Percentiles rank a stretch among this genome's conserved stretches.
phyloP scores from a whole-genome alignment of 257 asterid species.

The Coffea canephora region DNA sequence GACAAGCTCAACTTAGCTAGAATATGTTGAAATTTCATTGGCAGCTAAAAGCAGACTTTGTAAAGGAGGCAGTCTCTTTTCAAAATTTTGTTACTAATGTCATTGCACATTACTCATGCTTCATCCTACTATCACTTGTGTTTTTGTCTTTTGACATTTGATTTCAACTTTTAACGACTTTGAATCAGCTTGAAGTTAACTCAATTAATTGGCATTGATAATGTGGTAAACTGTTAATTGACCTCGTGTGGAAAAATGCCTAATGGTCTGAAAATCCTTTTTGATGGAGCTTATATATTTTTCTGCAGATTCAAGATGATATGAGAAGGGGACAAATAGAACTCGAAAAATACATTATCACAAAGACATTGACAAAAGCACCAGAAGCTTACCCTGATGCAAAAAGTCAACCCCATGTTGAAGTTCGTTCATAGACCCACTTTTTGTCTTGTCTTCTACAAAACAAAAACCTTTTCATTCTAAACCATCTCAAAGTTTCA shows the following conservation, averaged over 20 bases:
- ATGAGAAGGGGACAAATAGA: slow-evolving; percentile 88
- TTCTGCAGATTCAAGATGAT: slow-evolving; percentile 77
- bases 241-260: background rate
- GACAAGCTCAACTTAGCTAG: background rate
- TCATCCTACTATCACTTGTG: background rate
- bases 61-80: background rate
- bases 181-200: background rate
- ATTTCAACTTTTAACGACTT: background rate
- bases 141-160: background rate
- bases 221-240: background rate
- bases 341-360: slow-evolving; percentile 82
- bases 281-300: background rate
- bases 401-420: slow-evolving; percentile 95
- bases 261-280: slow-evolving; percentile 10
- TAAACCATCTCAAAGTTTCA: background rate
- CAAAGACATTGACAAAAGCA: slow-evolving; percentile 84
- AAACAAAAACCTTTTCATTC: background rate
- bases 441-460: background rate
- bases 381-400: slow-evolving; percentile 98
- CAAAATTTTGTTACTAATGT: background rate
- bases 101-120: background rate
- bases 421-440: slow-evolving; percentile 48
- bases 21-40: background rate
- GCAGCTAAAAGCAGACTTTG: background rate
- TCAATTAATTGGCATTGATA: background rate